phyloP scores from a whole-genome alignment of 2,329 filamentous ascomycete genomes.

The Penicillium vulpinum region DNA sequence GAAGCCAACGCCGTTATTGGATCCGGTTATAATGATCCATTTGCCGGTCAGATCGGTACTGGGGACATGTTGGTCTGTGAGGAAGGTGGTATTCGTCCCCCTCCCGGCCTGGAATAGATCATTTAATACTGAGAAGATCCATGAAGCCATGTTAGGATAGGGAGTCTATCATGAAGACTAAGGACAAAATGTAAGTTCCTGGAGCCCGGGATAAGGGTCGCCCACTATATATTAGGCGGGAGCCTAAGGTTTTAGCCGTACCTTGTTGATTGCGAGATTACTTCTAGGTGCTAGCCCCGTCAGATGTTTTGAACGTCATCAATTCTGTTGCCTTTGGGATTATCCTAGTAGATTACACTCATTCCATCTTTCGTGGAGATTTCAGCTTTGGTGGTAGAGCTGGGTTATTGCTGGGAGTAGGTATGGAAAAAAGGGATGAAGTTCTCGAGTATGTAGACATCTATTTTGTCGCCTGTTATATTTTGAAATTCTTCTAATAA shows the following conservation, averaged over 20 bases:
- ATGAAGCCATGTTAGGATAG: background rate
- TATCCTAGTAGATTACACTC: background rate
- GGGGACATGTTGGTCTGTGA: conserved; percentile 10
- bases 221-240: background rate
- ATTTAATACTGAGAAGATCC: background rate
- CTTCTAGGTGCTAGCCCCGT: background rate
- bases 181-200: background rate
- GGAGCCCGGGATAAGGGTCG: background rate
- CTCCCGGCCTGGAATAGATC: background rate
- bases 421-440: background rate
- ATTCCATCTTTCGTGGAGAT: background rate
- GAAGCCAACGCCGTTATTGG: conserved; percentile 18
- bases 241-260: background rate
- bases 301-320: background rate
- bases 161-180: background rate
- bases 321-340: background rate
- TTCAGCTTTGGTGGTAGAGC: background rate
- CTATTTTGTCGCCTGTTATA: background rate
- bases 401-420: background rate
- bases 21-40: conserved; percentile 20
- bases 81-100: background rate
- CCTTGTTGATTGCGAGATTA: background rate
- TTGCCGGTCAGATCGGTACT: conserved; percentile 3
- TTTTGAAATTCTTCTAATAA: background rate
- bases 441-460: background rate